phyloP scores from a whole-genome alignment of 306 rosid species.

The Cucurbita moschata region DNA sequence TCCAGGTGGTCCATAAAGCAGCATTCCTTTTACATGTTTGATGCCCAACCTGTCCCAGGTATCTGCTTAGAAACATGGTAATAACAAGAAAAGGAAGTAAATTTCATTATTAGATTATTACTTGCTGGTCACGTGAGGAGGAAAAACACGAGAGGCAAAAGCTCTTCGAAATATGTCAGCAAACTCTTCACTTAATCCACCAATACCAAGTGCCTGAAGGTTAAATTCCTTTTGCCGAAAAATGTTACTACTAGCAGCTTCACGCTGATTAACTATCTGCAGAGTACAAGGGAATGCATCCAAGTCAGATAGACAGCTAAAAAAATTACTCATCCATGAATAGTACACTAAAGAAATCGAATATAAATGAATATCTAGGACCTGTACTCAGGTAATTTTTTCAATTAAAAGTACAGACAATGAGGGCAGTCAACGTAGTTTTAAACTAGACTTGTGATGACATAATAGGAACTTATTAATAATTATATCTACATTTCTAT shows the following conservation, averaged over 20 bases:
- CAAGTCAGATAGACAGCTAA: background rate
- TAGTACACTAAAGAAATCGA: background rate
- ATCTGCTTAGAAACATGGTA: constrained; percentile 19
- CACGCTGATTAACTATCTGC: constrained; percentile 88
- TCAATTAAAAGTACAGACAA: background rate
- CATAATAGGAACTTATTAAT: background rate
- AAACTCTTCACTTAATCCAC: constrained; percentile 87
- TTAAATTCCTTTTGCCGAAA: constrained; percentile 90
- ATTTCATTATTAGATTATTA: constrained; percentile 23
- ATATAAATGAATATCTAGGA: background rate
- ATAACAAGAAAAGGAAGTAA: constrained; percentile 9
- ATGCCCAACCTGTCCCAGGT: constrained; percentile 73
- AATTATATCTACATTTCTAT: background rate
- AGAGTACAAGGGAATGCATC: constrained; percentile 15
- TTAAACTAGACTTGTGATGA: background rate
- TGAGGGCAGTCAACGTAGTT: background rate
- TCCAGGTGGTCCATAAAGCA: constrained; percentile 97
- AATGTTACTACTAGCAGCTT: constrained; percentile 74
- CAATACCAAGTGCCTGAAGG: constrained; percentile 86
- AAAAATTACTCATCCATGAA: background rate
- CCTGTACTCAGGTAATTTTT: background rate
- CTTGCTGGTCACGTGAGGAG: constrained; percentile 91
- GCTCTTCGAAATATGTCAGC: constrained; percentile 98
- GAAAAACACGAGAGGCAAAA: constrained; percentile 97
- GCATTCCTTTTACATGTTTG: constrained; percentile 96